phyloP scores from a whole-genome alignment of 768 basidiomycete genomes.

The Boletus insuetus region DNA sequence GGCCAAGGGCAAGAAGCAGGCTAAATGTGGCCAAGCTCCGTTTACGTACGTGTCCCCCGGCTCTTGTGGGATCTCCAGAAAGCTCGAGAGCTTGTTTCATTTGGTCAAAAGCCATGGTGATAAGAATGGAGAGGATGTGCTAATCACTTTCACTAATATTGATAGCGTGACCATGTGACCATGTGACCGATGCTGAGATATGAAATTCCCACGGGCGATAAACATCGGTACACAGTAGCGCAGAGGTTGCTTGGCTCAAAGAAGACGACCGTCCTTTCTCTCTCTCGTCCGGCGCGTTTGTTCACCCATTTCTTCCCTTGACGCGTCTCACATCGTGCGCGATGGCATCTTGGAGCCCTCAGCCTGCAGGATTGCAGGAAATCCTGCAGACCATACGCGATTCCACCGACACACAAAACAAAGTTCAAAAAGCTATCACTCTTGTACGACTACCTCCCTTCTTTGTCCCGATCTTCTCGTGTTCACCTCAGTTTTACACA shows the following conservation, averaged over 20 bases:
- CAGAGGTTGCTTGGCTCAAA: slow-evolving; percentile 7
- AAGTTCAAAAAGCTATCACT: slow-evolving; percentile 76
- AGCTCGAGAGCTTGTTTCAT: no score
- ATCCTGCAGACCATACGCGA: slow-evolving; percentile 89
- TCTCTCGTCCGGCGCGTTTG: slow-evolving; percentile 33
- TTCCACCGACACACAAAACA: slow-evolving; percentile 76
- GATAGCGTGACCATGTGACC: slow-evolving; percentile 21
- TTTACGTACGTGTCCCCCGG: no score
- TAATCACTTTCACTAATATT: no score
- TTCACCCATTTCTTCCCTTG: slow-evolving; percentile 12
- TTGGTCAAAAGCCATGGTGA: no score
- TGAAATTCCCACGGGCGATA: slow-evolving; percentile 34
- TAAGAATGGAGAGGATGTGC: no score
- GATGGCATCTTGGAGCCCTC: slow-evolving; percentile 80
- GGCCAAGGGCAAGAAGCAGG: no score
- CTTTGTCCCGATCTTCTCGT: slow-evolving; percentile 13
- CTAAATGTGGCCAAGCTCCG: no score
- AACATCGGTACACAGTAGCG: slow-evolving; percentile 34
- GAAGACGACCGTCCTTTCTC: slow-evolving; percentile 16
- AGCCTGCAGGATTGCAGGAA: slow-evolving; percentile 84
- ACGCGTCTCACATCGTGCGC: slow-evolving; percentile 35
- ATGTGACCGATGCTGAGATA: slow-evolving; percentile 34
- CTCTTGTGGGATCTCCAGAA: no score
- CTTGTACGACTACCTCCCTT: slow-evolving; percentile 50
- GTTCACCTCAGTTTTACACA: slow-evolving; percentile 33